These are phyloP conservation scores for Pythium coloratum DNA, from an alignment of 352 stramenopile species.

Conservation along the genomic window DNA sequence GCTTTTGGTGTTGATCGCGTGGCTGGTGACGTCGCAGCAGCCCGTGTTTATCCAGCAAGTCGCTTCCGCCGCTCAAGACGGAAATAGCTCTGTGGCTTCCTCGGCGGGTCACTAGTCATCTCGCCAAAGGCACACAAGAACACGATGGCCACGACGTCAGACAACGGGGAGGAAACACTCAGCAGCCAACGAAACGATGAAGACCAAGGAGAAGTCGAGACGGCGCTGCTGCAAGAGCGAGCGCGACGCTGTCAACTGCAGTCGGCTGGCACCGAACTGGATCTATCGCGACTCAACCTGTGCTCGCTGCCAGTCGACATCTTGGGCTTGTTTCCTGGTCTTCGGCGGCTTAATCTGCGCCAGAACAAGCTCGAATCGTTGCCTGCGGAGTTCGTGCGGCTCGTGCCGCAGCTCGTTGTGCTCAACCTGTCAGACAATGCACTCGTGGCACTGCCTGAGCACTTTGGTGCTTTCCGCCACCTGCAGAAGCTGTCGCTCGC, in stretches of 20 bases:
- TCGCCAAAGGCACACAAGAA: neutral
- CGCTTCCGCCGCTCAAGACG: neutral
- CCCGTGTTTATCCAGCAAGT: neutral
- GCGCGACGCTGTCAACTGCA: slow-evolving; percentile 26
- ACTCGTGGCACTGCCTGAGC: slow-evolving; percentile 35
- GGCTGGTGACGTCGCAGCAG: slow-evolving; percentile 44
- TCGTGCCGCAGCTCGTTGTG: slow-evolving; percentile 39
- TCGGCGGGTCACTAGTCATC: neutral
- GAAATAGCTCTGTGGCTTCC: slow-evolving; percentile 13
- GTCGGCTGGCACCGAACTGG: slow-evolving; percentile 39
- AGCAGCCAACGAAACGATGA: neutral
- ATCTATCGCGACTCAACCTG: slow-evolving; percentile 49
- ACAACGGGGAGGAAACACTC: neutral
- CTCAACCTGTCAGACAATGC: slow-evolving; percentile 47
- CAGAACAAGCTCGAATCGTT: slow-evolving; percentile 40
- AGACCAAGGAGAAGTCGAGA: neutral
- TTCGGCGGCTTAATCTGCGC: slow-evolving; percentile 51
- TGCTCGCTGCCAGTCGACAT: slow-evolving; percentile 36
- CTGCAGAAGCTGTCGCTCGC: slow-evolving; percentile 51
- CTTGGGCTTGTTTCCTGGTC: slow-evolving; percentile 35
- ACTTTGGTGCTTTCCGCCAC: slow-evolving; percentile 32
- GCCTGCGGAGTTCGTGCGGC: slow-evolving; percentile 32
- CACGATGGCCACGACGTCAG: neutral
- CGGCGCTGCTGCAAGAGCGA: slow-evolving; percentile 16
- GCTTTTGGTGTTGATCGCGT: slow-evolving; percentile 61